These are phyloP conservation scores for Phycomyces blakesleeanus DNA, from an alignment of 192 early-diverging fungal genomes.

Conservation along the genomic window DNA sequence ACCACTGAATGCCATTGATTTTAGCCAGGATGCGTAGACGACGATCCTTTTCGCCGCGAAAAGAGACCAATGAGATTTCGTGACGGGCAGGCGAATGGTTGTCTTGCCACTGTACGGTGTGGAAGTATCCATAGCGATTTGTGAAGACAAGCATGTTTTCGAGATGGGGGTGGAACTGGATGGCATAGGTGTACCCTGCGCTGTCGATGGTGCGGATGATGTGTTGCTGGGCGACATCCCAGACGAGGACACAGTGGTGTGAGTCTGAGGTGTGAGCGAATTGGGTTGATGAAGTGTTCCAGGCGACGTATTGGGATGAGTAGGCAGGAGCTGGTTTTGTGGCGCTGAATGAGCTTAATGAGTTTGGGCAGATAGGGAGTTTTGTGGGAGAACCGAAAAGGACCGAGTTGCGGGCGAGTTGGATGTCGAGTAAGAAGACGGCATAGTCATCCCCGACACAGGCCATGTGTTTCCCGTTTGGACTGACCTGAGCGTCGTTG, in stretches of 20 bases:
- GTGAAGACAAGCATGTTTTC: conserved; percentile 42
- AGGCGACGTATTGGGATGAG: conserved; percentile 44
- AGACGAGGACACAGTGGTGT: conserved; percentile 37
- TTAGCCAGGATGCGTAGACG: conserved; percentile 42
- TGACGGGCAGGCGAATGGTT: conserved; percentile 27
- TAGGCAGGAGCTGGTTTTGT: conserved; percentile 10
- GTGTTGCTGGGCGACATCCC: conserved; percentile 37
- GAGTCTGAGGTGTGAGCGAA: conserved; percentile 52
- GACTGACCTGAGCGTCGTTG: conserved; percentile 48
- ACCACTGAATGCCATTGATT: conserved; percentile 48
- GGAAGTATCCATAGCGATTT: conserved; percentile 53
- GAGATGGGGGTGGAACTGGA: conserved; percentile 44
- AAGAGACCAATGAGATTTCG: conserved; percentile 50
- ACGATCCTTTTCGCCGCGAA: conserved; percentile 40
- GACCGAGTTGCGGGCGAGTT: not conserved
- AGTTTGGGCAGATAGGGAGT: not conserved
- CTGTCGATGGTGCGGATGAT: conserved; percentile 28
- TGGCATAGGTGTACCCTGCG: conserved; percentile 37
- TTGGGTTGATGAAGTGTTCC: conserved; percentile 41
- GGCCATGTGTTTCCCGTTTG: conserved; percentile 42
- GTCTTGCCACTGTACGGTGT: conserved; percentile 41
- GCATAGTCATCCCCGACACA: conserved; percentile 42
- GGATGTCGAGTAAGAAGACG: conserved; percentile 7
- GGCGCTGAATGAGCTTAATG: not conserved
- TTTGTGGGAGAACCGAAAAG: conserved; percentile 1